Percentiles rank a stretch among this genome's conserved stretches.
Conservation (phyloP, 495 filamentous ascomycete genomes). For the Hyaloscypha bicolor region DNA sequence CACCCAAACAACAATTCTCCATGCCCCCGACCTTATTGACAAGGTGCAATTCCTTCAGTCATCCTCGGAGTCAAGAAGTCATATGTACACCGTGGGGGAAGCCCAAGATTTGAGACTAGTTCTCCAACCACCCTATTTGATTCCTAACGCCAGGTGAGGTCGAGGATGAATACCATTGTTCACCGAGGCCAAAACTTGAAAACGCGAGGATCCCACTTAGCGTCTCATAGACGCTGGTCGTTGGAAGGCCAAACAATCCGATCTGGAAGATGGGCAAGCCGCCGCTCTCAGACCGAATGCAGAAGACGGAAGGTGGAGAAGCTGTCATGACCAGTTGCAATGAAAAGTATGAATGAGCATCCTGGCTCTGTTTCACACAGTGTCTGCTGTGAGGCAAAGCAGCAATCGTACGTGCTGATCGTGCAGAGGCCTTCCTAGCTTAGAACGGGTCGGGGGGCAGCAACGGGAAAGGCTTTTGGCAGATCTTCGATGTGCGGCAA, state of each 20-base stretch:
- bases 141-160: background rate
- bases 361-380: background rate
- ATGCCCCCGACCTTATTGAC: background rate
- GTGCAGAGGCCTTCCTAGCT: slow-evolving; percentile 4
- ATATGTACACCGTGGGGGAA: background rate
- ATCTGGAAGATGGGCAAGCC: background rate
- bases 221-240: background rate
- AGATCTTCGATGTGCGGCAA: slow-evolving; percentile 11
- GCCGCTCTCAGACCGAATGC: background rate
- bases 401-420: slow-evolving; percentile 7
- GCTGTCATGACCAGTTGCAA: no score
- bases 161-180: background rate
- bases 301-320: background rate
- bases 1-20: background rate
- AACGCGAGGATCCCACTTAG: background rate
- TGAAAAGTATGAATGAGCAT: no score
- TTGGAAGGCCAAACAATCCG: background rate
- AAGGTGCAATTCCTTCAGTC: background rate
- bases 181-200: background rate
- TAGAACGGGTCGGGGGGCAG: background rate
- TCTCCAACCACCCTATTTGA: background rate
- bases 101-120: background rate
- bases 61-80: background rate
- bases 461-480: background rate
- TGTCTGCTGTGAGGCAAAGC: slow-evolving; percentile 1